phyloP scores from a whole-genome alignment of 305 asterid genomes.

The Salvia sclarea region DNA sequence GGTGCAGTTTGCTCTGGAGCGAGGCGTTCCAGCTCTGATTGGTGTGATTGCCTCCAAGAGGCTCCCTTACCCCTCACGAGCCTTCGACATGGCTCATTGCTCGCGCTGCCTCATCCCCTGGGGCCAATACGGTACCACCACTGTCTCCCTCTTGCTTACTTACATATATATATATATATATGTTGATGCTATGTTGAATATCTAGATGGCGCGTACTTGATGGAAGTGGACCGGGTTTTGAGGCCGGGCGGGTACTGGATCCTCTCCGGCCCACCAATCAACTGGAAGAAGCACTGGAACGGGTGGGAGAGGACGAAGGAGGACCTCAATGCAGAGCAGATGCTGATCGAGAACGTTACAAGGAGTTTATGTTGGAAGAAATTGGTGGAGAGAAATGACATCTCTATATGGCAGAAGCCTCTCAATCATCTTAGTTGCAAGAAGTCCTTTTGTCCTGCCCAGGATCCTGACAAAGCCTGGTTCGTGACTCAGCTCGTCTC shows the following conservation, averaged over 20 bases:
- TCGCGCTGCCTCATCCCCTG: slow-evolving; percentile 62
- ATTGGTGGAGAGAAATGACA: slow-evolving; percentile 53
- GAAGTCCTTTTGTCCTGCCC: slow-evolving; percentile 44
- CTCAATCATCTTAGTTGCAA: slow-evolving; percentile 53
- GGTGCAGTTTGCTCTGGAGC: slow-evolving; percentile 54
- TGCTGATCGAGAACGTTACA: slow-evolving; percentile 57
- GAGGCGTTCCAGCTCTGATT: slow-evolving; percentile 54
- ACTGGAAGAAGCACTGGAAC: slow-evolving; percentile 50
- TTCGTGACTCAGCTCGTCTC: slow-evolving; percentile 12
- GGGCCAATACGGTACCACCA: slow-evolving; percentile 43
- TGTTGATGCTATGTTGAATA: too few relatives aligned
- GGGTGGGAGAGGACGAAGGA: slow-evolving; percentile 63
- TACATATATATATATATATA: too few relatives aligned
- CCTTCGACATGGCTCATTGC: slow-evolving; percentile 61
- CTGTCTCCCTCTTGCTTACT: neutral
- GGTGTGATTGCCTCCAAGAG: slow-evolving; percentile 56
- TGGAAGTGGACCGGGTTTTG: slow-evolving; percentile 56
- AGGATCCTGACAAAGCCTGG: slow-evolving; percentile 62
- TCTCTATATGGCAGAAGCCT: slow-evolving; percentile 78
- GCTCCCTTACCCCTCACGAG: slow-evolving; percentile 52
- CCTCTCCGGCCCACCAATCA: slow-evolving; percentile 66
- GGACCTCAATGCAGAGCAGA: slow-evolving; percentile 62
- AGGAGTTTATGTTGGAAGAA: slow-evolving; percentile 73
- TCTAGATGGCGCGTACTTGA: slow-evolving; percentile 60
- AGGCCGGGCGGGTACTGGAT: slow-evolving; percentile 69